Evolutionary conservation across 1,139 yeast species (phyloP).

Genomic region (Saccharomycopsis hybrid): DNA sequence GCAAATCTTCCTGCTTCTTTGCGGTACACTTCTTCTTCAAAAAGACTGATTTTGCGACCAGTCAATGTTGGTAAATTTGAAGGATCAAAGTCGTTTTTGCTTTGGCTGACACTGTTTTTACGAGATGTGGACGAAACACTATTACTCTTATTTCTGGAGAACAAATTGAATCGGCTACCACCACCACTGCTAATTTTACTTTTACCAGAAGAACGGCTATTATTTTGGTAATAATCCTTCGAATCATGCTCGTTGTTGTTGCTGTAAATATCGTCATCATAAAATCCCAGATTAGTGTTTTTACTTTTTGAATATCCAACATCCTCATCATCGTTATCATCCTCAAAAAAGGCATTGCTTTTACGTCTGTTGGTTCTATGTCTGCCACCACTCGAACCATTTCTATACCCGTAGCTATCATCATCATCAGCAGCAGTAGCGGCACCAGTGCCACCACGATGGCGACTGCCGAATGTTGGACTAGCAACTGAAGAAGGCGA

Average conservation of each 20-base stretch:
- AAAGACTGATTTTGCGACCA: conserved; percentile 12
- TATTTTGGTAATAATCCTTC: conserved; percentile 12
- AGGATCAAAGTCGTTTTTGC: conserved; percentile 6
- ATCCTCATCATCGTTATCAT: conserved; percentile 9
- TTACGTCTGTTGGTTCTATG: too few species aligned
- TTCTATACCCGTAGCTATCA: neutral
- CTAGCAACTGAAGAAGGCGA: neutral
- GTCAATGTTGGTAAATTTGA: conserved; percentile 12
- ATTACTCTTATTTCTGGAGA: neutral
- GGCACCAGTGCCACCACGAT: too few species aligned
- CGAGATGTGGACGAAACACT: neutral
- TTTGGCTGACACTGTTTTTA: too few species aligned
- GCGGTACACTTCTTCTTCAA: conserved; percentile 20
- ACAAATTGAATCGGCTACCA: too few species aligned
- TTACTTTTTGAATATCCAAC: neutral
- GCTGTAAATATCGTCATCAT: conserved; percentile 11
- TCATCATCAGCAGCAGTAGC: too few species aligned
- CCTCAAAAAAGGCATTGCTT: conserved; percentile 9
- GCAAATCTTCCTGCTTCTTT: conserved; percentile 19
- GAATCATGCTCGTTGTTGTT: conserved; percentile 7
- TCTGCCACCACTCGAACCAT: too few species aligned
- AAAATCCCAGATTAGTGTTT: conserved; percentile 7
- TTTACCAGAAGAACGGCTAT: conserved; percentile 1
- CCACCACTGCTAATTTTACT: too few species aligned
- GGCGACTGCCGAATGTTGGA: too few species aligned